Conservation (phyloP, 345 rosid species). For the Murraya koenigii region DNA sequence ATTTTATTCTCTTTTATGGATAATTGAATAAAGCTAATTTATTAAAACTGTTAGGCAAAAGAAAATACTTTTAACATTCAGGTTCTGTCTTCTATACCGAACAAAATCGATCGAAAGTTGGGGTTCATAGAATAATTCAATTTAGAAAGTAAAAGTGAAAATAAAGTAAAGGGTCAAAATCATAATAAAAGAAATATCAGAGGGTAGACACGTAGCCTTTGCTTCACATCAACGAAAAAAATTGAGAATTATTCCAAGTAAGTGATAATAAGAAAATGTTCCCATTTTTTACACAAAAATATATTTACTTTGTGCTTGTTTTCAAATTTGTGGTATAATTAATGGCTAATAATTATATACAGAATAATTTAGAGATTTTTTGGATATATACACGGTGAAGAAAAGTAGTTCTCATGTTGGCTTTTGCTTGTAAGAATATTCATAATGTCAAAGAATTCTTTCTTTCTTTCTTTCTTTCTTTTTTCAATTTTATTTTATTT, state of each 20-base stretch:
- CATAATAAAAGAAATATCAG: slow-evolving; percentile 4
- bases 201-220: background rate
- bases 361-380: background rate
- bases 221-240: background rate
- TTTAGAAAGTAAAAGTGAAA: background rate
- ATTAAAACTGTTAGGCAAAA: background rate
- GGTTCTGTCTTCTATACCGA: background rate
- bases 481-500: background rate
- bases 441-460: background rate
- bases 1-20: background rate
- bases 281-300: background rate
- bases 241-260: background rate
- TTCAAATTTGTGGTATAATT: background rate
- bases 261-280: background rate
- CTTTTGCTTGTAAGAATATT: slow-evolving; percentile 6
- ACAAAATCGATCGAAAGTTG: background rate
- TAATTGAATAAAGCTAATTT: background rate
- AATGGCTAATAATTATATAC: background rate
- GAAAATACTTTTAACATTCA: background rate
- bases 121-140: background rate
- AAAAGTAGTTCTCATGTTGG: background rate
- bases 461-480: background rate
- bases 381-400: background rate
- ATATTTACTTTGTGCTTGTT: background rate
- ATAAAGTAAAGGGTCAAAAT: background rate